These are phyloP conservation scores for Starmera pachycereana DNA, from an alignment of 805 yeast species.

Conservation along the genomic window DNA sequence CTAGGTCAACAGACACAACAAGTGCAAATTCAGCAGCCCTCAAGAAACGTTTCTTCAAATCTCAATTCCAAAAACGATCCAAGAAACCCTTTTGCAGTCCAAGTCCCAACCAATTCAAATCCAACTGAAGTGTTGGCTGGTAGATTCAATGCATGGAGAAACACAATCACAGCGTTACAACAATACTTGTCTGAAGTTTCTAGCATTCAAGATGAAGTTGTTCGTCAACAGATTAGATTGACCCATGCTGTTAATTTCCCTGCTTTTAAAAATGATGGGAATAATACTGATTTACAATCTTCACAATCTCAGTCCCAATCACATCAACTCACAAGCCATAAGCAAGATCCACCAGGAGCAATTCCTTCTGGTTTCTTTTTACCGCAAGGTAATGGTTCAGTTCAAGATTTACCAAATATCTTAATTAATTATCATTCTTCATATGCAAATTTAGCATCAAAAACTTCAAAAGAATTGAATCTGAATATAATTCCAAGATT, in stretches of 20 bases:
- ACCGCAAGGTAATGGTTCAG: slow-evolving; percentile 70
- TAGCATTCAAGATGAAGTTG: slow-evolving; percentile 79
- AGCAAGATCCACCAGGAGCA: slow-evolving; percentile 2
- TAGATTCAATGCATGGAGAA: slow-evolving; percentile 81
- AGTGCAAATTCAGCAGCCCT: background rate
- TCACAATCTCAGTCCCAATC: slow-evolving; percentile 21
- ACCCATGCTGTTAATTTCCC: slow-evolving; percentile 62
- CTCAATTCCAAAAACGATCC: slow-evolving; percentile 23
- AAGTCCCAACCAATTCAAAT: slow-evolving; percentile 49
- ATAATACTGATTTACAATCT: slow-evolving; percentile 5
- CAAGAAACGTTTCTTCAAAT: slow-evolving; percentile 4
- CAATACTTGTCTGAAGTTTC: slow-evolving; percentile 72
- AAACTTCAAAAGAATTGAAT: slow-evolving; percentile 49
- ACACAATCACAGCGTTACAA: slow-evolving; percentile 62
- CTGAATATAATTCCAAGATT: slow-evolving; percentile 54
- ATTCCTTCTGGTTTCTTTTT: slow-evolving; percentile 39
- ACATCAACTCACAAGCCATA: slow-evolving; percentile 20
- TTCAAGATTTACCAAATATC: slow-evolving; percentile 72
- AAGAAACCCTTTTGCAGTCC: slow-evolving; percentile 35
- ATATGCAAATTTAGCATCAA: slow-evolving; percentile 47
- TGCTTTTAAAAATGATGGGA: slow-evolving; percentile 10
- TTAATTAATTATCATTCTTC: slow-evolving; percentile 56
- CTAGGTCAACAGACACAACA: background rate
- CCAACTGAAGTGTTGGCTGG: slow-evolving; percentile 85
- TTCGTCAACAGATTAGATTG: slow-evolving; percentile 70